Conservation (phyloP, 2,329 filamentous ascomycete species). For the Cladosporium cucumerinum region DNA sequence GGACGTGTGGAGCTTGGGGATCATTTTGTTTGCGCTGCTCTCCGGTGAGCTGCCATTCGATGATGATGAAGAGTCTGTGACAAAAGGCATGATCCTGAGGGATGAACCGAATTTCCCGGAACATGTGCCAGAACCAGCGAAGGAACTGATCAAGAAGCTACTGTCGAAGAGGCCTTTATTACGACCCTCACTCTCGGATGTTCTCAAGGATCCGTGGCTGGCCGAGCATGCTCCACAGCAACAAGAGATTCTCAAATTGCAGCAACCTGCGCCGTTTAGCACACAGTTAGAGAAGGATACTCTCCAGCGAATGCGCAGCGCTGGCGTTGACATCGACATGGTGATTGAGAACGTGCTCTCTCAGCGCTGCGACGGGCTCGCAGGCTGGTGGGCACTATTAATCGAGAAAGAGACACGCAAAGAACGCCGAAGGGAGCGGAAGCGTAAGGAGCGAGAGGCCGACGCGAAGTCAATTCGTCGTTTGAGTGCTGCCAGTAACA, state of each 20-base stretch:
- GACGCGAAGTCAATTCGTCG: conserved; percentile 77
- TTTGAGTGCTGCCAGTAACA: conserved; percentile 84
- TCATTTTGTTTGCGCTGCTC: conserved; percentile 78
- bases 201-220: conserved; percentile 83
- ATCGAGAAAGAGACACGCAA: conserved; percentile 95
- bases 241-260: conserved; percentile 80
- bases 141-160: conserved; percentile 71
- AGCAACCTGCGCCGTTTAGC: conserved; percentile 76
- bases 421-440: conserved; percentile 72
- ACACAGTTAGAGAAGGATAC: conserved; percentile 87
- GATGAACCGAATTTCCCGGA: conserved; percentile 85
- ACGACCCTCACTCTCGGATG: conserved; percentile 76
- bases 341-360: conserved; percentile 92
- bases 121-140: conserved; percentile 72
- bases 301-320: conserved; percentile 84
- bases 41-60: conserved; percentile 90
- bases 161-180: conserved; percentile 86
- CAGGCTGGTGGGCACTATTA: conserved; percentile 93
- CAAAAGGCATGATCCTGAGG: conserved; percentile 77
- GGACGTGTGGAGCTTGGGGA: conserved; percentile 88
- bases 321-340: conserved; percentile 88
- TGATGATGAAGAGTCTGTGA: conserved; percentile 89
- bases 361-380: conserved; percentile 82
- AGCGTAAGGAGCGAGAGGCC: conserved; percentile 77
- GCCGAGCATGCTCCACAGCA: conserved; percentile 83